Conservation (phyloP, 345 rosid species). For the Pistacia vera region DNA sequence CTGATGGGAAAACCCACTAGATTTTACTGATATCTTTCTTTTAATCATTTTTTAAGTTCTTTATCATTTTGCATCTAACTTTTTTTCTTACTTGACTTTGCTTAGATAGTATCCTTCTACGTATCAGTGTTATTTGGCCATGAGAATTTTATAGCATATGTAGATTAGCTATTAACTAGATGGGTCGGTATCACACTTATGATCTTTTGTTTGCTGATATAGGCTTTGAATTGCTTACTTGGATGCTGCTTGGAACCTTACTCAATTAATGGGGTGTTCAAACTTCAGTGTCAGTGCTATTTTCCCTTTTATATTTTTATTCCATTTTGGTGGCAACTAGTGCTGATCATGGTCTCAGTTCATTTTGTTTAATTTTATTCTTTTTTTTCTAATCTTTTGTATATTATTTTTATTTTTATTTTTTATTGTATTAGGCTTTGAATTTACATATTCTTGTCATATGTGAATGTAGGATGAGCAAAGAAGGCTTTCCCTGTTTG, state of each 20-base stretch:
- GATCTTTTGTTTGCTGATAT: conserved; percentile 17
- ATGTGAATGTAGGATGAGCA: conserved; percentile 66
- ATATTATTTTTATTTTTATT: too few relatives aligned
- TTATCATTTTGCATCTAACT: neutral
- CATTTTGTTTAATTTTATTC: neutral
- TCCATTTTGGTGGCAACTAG: neutral
- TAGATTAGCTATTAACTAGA: neutral
- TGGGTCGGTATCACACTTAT: conserved; percentile 17
- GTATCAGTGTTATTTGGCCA: conserved; percentile 1
- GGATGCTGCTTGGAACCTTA: conserved; percentile 71
- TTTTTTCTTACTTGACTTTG: neutral
- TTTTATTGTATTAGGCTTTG: neutral
- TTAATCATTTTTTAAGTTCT: neutral
- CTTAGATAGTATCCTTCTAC: neutral
- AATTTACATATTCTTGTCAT: conserved; percentile 17
- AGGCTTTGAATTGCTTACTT: conserved; percentile 67
- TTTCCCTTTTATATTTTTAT: neutral
- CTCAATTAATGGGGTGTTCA: conserved; percentile 52
- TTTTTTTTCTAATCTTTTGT: neutral
- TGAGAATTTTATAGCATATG: neutral
- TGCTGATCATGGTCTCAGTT: neutral
- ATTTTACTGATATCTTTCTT: neutral
- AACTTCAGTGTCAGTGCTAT: conserved; percentile 57
- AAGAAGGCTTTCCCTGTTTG: conserved; percentile 69
- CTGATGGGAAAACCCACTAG: neutral